Conservation (phyloP, 495 filamentous ascomycete genomes). For the Xeromyces bisporus region DNA sequence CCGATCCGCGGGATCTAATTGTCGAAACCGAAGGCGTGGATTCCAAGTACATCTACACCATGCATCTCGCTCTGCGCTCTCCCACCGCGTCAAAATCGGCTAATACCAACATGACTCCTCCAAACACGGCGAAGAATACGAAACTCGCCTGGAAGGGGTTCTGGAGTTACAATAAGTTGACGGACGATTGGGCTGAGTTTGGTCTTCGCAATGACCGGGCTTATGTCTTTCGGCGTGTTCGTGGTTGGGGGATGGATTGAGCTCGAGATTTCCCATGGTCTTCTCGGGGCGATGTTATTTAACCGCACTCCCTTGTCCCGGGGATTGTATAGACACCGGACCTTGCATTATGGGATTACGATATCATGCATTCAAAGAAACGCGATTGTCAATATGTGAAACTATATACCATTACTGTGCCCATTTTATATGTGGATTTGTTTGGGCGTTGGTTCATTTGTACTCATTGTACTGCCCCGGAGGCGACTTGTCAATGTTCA, state of each 20-base stretch:
- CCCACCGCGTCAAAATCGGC: slow-evolving; percentile 33
- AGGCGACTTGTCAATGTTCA: too few species aligned
- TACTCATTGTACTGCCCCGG: too few species aligned
- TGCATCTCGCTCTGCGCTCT: slow-evolving; percentile 52
- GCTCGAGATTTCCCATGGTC: slow-evolving; percentile 7
- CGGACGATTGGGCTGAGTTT: slow-evolving; percentile 85
- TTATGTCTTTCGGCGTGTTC: slow-evolving; percentile 75
- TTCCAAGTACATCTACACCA: slow-evolving; percentile 61
- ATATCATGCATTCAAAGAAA: too few species aligned
- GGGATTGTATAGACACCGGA: too few species aligned
- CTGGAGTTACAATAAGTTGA: slow-evolving; percentile 79
- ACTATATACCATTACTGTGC: too few species aligned
- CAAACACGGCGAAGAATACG: slow-evolving; percentile 44
- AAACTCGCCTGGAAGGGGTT: slow-evolving; percentile 80
- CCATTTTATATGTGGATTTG: too few species aligned
- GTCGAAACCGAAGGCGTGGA: slow-evolving; percentile 75
- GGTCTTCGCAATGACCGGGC: slow-evolving; percentile 65
- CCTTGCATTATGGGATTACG: too few species aligned
- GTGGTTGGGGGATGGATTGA: slow-evolving; percentile 26
- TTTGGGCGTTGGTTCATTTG: too few species aligned
- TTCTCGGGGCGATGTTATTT: slow-evolving; percentile 5
- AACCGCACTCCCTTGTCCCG: too few species aligned
- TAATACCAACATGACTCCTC: slow-evolving; percentile 8
- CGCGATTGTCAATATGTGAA: too few species aligned
- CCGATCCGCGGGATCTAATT: slow-evolving; percentile 36